Evolutionary conservation across 2,329 filamentous ascomycete species (phyloP).

Genomic region (Balansia obtecta): DNA sequence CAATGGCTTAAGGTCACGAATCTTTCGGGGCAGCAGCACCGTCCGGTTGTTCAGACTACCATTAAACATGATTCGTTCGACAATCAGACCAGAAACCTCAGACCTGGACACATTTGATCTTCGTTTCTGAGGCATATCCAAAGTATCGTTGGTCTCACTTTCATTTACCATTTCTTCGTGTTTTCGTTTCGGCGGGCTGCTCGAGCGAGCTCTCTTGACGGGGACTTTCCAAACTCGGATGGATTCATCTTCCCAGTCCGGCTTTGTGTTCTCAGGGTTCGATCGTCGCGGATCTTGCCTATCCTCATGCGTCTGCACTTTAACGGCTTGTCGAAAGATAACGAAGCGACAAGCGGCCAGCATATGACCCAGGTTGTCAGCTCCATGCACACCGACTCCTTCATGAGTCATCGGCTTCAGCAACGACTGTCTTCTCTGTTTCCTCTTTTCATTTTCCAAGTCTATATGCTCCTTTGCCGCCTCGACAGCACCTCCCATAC

Average conservation of each 20-base stretch:
- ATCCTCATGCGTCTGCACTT: conserved; percentile 60
- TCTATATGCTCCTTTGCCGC: conserved; percentile 29
- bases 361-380: conserved; percentile 66
- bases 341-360: conserved; percentile 76
- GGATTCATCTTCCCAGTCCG: conserved; percentile 64
- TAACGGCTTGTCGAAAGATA: conserved; percentile 73
- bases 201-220: conserved; percentile 18
- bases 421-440: conserved; percentile 23
- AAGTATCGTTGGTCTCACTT: background rate
- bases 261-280: conserved; percentile 24
- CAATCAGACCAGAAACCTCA: conserved; percentile 17
- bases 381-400: conserved; percentile 59
- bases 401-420: conserved; percentile 13
- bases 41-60: conserved; percentile 15
- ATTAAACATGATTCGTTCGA: conserved; percentile 25
- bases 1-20: conserved; percentile 16
- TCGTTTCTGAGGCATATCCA: conserved; percentile 3
- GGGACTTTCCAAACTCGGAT: conserved; percentile 80
- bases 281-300: conserved; percentile 27
- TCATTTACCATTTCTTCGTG: conserved; percentile 10
- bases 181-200: conserved; percentile 23
- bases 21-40: conserved; percentile 13
- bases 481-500: conserved; percentile 57
- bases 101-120: conserved; percentile 16
- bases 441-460: conserved; percentile 27